A percentile compares a stretch with the other conserved stretches of the same genome.
These are phyloP conservation scores for Gnomoniopsis sp. DNA, from an alignment of 2,329 filamentous ascomycete genomes.

Conservation along the genomic window DNA sequence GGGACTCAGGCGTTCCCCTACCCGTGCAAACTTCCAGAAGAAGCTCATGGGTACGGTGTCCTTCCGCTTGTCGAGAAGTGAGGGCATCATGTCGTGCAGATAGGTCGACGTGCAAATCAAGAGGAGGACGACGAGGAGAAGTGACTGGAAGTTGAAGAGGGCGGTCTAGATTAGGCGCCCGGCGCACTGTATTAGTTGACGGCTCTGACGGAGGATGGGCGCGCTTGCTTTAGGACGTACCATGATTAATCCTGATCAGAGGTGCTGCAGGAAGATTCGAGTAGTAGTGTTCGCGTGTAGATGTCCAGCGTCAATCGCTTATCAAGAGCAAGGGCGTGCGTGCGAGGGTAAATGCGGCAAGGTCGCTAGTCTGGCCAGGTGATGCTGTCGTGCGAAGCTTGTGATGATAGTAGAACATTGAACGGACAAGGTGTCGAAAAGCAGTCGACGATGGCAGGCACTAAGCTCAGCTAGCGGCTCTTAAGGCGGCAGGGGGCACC, in stretches of 20 bases:
- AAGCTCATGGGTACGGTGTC: conserved; percentile 67
- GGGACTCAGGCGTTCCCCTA: conserved; percentile 89
- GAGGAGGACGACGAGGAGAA: conserved; percentile 89
- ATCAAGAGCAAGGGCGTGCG: too few relatives aligned
- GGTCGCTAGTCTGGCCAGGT: neutral
- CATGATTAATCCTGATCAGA: conserved; percentile 21
- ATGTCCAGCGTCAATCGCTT: too few relatives aligned
- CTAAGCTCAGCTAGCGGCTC: neutral
- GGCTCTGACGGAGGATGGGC: neutral
- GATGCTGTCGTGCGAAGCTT: neutral
- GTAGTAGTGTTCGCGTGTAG: neutral
- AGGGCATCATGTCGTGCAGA: conserved; percentile 83
- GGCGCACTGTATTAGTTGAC: conserved; percentile 12
- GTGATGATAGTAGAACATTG: too few relatives aligned
- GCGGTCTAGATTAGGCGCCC: conserved; percentile 70
- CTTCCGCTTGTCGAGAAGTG: conserved; percentile 90
- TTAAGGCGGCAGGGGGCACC: neutral
- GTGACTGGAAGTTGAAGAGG: conserved; percentile 98
- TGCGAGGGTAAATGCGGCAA: neutral
- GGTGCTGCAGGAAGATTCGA: neutral
- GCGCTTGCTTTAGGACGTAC: conserved; percentile 14
- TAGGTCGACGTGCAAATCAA: conserved; percentile 96
- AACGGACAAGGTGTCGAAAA: conserved; percentile 16
- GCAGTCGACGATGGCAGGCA: neutral
- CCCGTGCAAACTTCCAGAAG: conserved; percentile 92